These are phyloP conservation scores for Dipodascus geniculatus DNA, from an alignment of 805 yeast species.

Conservation along the genomic window DNA sequence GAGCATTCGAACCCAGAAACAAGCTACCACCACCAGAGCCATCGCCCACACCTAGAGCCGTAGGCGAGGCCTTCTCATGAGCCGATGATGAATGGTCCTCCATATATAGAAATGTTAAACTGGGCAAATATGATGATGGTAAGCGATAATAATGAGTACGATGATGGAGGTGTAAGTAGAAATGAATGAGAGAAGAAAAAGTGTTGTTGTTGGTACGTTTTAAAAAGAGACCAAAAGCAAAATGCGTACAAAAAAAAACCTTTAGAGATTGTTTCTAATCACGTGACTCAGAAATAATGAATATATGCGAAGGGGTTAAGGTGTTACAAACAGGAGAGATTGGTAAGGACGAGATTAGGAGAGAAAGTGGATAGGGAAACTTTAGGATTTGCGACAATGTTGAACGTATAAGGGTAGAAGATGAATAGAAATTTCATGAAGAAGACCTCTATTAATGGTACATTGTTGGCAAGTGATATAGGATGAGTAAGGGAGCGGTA, in stretches of 20 bases:
- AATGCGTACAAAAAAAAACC: neutral
- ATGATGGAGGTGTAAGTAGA: conserved; percentile 13
- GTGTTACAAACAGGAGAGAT: neutral
- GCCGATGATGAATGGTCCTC: neutral
- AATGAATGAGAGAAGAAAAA: conserved; percentile 17
- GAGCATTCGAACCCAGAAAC: conserved; percentile 1
- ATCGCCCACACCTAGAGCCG: neutral
- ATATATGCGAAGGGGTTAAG: neutral
- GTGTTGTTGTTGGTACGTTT: neutral
- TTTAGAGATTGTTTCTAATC: neutral
- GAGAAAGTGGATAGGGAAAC: too few relatives aligned
- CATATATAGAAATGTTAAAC: conserved; percentile 5
- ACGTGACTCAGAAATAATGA: conserved; percentile 1
- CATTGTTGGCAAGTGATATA: too few relatives aligned
- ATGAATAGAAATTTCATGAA: too few relatives aligned
- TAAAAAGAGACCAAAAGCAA: neutral
- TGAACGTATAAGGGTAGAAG: too few relatives aligned
- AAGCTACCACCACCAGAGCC: neutral
- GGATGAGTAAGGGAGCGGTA: too few relatives aligned
- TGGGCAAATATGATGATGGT: neutral
- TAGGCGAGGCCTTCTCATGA: neutral
- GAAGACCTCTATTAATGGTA: too few relatives aligned
- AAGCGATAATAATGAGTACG: conserved; percentile 7
- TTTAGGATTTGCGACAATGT: too few relatives aligned
- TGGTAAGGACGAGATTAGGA: too few relatives aligned